A percentile compares a stretch with the other conserved stretches of the same genome.
phyloP scores from a whole-genome alignment of 345 rosid species.

The Nasturtium officinale region DNA sequence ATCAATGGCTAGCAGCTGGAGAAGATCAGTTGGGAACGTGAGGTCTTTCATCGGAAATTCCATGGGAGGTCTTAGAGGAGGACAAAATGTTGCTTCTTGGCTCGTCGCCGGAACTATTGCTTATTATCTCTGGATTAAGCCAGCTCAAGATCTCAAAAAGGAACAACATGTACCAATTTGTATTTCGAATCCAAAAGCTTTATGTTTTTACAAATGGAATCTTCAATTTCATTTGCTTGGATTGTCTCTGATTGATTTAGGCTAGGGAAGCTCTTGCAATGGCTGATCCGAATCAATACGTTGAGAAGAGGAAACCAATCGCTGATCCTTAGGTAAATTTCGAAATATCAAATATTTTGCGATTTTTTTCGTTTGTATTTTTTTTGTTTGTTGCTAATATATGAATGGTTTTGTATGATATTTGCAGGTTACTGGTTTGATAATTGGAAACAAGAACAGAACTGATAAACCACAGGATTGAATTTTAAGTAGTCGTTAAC shows the following conservation, averaged over 20 bases:
- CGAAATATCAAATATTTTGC: background rate
- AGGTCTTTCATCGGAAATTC: conserved; percentile 75
- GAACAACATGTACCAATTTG: conserved; percentile 66
- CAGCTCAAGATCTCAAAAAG: conserved; percentile 80
- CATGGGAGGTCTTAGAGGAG: conserved; percentile 86
- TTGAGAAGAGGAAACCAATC: conserved; percentile 75
- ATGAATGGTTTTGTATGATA: background rate
- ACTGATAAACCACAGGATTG: conserved; percentile 38
- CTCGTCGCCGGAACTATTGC: conserved; percentile 89
- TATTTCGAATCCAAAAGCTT: background rate
- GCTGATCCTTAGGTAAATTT: conserved; percentile 79
- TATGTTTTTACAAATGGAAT: background rate
- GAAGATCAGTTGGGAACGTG: conserved; percentile 64
- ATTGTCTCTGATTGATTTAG: conserved; percentile 41
- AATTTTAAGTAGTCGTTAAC: no score
- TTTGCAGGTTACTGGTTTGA: conserved; percentile 71
- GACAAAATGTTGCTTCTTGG: conserved; percentile 82
- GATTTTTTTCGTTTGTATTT: background rate
- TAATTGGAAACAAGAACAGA: conserved; percentile 62
- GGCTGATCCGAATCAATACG: conserved; percentile 63
- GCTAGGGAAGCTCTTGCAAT: conserved; percentile 76
- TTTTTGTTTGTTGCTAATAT: background rate
- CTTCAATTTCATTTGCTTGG: background rate
- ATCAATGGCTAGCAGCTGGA: conserved; percentile 61
- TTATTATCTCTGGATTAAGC: conserved; percentile 90